Percentiles rank a stretch among this genome's conserved stretches.
phyloP scores from a whole-genome alignment of 306 rosid genomes.

The Psophocarpus tetragonolobus region DNA sequence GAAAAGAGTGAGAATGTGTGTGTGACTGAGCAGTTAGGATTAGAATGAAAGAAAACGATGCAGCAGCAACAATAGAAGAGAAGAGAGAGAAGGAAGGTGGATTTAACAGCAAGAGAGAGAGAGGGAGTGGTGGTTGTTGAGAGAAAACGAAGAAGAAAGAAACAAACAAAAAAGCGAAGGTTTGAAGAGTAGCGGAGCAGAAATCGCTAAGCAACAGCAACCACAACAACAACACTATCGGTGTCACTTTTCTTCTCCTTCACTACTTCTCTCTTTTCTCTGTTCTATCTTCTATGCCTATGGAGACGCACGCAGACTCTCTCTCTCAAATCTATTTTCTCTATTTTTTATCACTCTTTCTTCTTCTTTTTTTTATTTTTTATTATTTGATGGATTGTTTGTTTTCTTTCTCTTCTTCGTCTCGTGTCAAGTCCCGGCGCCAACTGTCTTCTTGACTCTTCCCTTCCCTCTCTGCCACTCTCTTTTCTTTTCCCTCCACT shows the following conservation, averaged over 20 bases:
- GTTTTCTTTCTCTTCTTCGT: not conserved
- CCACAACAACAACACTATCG: slow-evolving; percentile 28
- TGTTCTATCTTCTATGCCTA: slow-evolving; percentile 3
- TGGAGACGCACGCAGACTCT: slow-evolving; percentile 10
- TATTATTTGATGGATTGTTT: not conserved
- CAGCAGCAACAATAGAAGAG: slow-evolving; percentile 37
- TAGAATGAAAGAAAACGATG: slow-evolving; percentile 48
- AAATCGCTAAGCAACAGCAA: slow-evolving; percentile 34
- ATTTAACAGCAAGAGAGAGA: slow-evolving; percentile 39
- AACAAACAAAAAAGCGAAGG: slow-evolving; percentile 24
- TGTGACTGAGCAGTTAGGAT: slow-evolving; percentile 35
- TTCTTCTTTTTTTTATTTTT: not conserved
- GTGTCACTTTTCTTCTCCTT: slow-evolving; percentile 49
- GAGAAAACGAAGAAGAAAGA: slow-evolving; percentile 34
- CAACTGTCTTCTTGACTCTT: slow-evolving; percentile 31
- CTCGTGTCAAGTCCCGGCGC: slow-evolving; percentile 33
- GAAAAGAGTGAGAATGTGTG: not conserved
- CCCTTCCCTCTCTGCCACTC: slow-evolving; percentile 4
- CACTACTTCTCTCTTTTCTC: slow-evolving; percentile 40
- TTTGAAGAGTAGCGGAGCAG: slow-evolving; percentile 41
- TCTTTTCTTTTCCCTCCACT: slow-evolving; percentile 21
- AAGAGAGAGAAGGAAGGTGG: slow-evolving; percentile 25
- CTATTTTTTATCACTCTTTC: not conserved
- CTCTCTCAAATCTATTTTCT: not conserved
- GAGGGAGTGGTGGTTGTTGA: slow-evolving; percentile 44